Evolutionary conservation across 768 basidiomycete species (phyloP), one percentile per base, ranked within the genome.

Genomic region (Tephrocybe sp.): DNA sequence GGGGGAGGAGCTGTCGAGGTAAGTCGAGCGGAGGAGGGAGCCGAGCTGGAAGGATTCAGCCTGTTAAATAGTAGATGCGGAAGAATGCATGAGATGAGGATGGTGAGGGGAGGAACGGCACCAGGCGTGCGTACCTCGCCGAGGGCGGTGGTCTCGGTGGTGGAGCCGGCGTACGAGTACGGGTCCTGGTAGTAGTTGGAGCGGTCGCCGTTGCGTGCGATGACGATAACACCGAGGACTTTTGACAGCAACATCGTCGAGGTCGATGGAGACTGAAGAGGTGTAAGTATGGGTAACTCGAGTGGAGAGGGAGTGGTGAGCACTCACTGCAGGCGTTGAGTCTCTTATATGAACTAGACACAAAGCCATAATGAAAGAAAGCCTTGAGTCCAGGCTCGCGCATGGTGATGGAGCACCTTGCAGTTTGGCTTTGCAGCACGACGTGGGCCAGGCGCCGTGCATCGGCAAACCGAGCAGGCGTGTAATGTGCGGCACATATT

Each of bases 121-220:
- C 6, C 46, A 9, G 23, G 21, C 36, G 18, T 38, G 65, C 78
- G 57, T 63, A 85, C 86, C 70, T 85, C 85, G 50, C 88, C 88
- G 56, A 89, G 80, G 58, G 88, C 85, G 36, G 87, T 90, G 44
- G 84, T 86, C 71, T 83, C 81, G 8, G 86, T 82, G 62, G 77
- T 76, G 25, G 77, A 72, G 40, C 77, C 75, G 55, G 80, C 70
- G 63, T 90, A 90, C 28, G 79, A 85, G 60, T 71, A 66, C 20
- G 89, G 88, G 64, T 90, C 78, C 68, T 91, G 89, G 71, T 79
- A 79, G 67, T 76, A 86, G 62, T 77, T 80, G 60, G 66, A 68
- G 56, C 88, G 82, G 69, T 89, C 88, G 53, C 89, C 89, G 65
- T 90, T 90, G 65, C 89, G 85, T 53, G 85, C 83, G 62, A 91